Percentiles rank a stretch among this genome's conserved stretches.
Conservation (phyloP, 169 alveolate species). For the Babesia bigemina region DNA sequence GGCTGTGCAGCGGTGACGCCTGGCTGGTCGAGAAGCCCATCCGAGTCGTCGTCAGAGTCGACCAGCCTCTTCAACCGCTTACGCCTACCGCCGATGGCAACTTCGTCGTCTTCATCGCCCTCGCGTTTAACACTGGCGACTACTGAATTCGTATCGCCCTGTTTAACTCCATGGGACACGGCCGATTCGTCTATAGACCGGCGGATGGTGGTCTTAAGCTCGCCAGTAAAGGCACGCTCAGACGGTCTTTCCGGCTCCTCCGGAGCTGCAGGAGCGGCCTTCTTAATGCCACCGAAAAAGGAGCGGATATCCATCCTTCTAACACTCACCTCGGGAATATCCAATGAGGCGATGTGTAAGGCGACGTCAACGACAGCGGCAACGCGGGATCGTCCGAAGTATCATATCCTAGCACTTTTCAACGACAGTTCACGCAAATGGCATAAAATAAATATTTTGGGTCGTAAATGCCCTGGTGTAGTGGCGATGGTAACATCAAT, state of each 20-base stretch:
- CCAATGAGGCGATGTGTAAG: slow-evolving; percentile 17
- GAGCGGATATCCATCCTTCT: slow-evolving; percentile 29
- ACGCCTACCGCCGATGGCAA: not conserved
- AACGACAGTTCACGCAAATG: not conserved
- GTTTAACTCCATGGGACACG: not conserved
- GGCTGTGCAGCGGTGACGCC: not conserved
- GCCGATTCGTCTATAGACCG: slow-evolving; percentile 13
- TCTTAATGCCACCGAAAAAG: slow-evolving; percentile 22
- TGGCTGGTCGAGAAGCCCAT: not conserved
- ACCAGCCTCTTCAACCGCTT: slow-evolving; percentile 39
- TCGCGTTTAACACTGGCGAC: not conserved
- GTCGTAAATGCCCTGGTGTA: not conserved
- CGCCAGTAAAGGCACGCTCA: not conserved
- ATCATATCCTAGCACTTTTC: not conserved
- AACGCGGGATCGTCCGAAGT: not conserved
- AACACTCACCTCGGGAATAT: not conserved
- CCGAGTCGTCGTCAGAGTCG: slow-evolving; percentile 29
- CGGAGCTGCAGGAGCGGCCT: slow-evolving; percentile 1
- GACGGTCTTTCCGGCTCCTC: slow-evolving; percentile 8
- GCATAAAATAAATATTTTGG: not conserved
- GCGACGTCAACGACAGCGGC: not conserved
- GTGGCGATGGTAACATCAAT: not conserved
- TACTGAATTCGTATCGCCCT: not conserved
- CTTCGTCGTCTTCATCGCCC: not conserved
- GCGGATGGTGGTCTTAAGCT: slow-evolving; percentile 13